phyloP scores from a whole-genome alignment of 805 yeast species.

The Candida dendrica region DNA sequence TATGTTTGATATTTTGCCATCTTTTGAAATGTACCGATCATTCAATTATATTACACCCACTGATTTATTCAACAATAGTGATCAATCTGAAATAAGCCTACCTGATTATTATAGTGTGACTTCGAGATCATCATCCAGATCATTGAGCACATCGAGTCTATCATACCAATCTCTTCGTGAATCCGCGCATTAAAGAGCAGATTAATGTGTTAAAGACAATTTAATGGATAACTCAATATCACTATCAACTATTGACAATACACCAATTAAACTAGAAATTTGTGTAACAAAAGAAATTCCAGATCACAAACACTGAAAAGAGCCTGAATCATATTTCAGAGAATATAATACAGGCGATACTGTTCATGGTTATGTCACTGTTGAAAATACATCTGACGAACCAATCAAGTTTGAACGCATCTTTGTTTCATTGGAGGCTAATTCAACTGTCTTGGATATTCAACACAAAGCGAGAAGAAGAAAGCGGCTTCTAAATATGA shows the following conservation, averaged over 20 bases:
- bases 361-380: slow-evolving; percentile 40
- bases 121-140: too few relatives aligned
- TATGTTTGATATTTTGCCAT: slow-evolving; percentile 52
- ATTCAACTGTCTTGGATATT: slow-evolving; percentile 20
- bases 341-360: slow-evolving; percentile 52
- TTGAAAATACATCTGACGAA: slow-evolving; percentile 32
- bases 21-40: slow-evolving; percentile 60
- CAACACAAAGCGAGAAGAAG: slow-evolving; percentile 11
- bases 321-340: slow-evolving; percentile 25
- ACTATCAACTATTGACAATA: slow-evolving; percentile 25
- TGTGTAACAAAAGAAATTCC: slow-evolving; percentile 46
- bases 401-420: slow-evolving; percentile 51
- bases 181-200: too few relatives aligned
- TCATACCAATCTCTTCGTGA: too few relatives aligned
- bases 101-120: too few relatives aligned
- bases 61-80: too few relatives aligned
- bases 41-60: slow-evolving; percentile 32
- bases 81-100: too few relatives aligned
- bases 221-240: slow-evolving; percentile 45
- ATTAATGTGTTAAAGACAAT: slow-evolving; percentile 28
- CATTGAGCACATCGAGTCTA: too few relatives aligned
- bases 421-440: slow-evolving; percentile 50
- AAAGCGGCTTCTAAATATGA: slow-evolving; percentile 37
- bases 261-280: slow-evolving; percentile 40
- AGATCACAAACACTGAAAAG: slow-evolving; percentile 25